Base-by-base conservation (phyloP, 164 flowering plant genomes). In the Taxillus chinensis region DNA sequence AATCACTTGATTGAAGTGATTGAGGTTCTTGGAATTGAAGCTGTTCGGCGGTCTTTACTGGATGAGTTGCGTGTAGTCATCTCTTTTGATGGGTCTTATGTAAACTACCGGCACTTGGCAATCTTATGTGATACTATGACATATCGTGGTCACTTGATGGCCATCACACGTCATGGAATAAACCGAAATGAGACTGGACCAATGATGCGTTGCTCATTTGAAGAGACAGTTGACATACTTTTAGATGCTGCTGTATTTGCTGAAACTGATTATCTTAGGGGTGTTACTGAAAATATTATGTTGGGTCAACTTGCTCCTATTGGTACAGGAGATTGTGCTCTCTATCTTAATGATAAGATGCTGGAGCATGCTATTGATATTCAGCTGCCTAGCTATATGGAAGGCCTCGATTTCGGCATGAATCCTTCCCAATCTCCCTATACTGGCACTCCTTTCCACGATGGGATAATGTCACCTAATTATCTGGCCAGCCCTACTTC, bases 111-210 rank as follows among this genome's bases (percentile, higher is more conserved):
- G 55, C 99, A 91, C 68, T 61, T 95, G 71, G 99, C 97, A 61
- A 95, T 95, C 40, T 74, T 95, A 46, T 95, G 99, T 77, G 99
- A 95, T 68, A 95, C 99, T 27, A 95, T 95, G 99, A 95, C 99
- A 5, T 95, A 95, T 64, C 81, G 99, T 8, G 97, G 97, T 65
- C 96, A 93, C 71, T 70, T 95, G 70, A 95, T 95, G 99, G 95
- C 99, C 61, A 91, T 95, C 55, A 95, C 99, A 43, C 97, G 97
- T 68, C 99, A 95, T 77, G 97, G 99, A 16, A 95, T 95, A 61
- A 95, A 95, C 65, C 73, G 99, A 27, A 95, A 89, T 71, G 96
- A 91, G 64, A 95, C 96, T 7, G 99, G 99, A 12, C 99, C 99
- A 8, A 73, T 95, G 96, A 95, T 91, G 99, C 89, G 97, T 64